Evolutionary conservation across 495 filamentous ascomycete genomes (phyloP), one percentile per base, ranked within the genome.

Genomic region (Lichenothelia convexa): DNA sequence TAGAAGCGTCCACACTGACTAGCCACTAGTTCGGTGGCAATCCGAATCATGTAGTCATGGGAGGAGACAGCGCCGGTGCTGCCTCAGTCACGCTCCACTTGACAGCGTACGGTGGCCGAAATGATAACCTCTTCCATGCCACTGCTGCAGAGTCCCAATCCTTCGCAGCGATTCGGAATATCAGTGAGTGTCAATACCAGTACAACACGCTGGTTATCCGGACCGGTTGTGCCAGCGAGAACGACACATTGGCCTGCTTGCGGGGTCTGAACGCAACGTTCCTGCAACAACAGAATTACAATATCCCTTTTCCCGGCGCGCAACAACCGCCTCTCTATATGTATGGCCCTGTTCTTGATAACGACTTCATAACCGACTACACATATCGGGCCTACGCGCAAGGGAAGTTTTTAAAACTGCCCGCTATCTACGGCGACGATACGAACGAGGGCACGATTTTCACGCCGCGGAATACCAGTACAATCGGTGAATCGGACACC

Each of bases 361-460:
- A 58, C 31, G 64, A 71, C 42, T 59, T 83, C 27, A 55, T 75
- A 24, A 56, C 47, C 15, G 66, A 76, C 37, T 61, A 68, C 37
- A 75, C 77, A 0, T 75, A 74, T 44, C 55, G 49, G 11, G 56
- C 71, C 22, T 77, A 73, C 45, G 53, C 57, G 2, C 32, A 63
- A 21, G 74, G 73, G 4, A 58, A 61, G 18, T 82, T 79, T 54
- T 57, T 77, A 53, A 71, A 68, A 41, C 64, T 83, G 5, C 78
- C 80, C 3, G 62, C 70, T 8, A 77, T 86, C 18, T 73, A 70
- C 41, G 78, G 78, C 38, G 72, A 78, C 40, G 68, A 66, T 47
- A 76, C 75, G 22, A 73, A 86, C 49, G 78, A 79, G 54, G 78
- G 78, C 30, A 72, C 69, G 0, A 57, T 61, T 3, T 82, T 82